Percentiles rank a stretch among this genome's conserved stretches.
These are phyloP conservation scores for Penicillium soppii DNA, from an alignment of 495 filamentous ascomycete genomes.

Conservation along the genomic window DNA sequence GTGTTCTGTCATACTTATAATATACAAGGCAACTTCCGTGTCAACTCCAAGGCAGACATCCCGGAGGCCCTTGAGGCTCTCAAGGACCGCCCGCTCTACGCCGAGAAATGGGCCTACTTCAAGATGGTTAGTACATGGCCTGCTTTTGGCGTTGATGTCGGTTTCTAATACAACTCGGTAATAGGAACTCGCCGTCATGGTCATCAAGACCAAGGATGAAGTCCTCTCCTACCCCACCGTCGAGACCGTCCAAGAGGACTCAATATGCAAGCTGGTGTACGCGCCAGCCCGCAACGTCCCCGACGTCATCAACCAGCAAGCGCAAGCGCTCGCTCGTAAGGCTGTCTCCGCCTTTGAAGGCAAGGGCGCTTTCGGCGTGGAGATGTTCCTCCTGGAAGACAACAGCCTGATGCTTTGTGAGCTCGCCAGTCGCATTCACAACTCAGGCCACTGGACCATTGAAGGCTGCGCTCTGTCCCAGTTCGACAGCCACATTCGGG, in stretches of 20 bases:
- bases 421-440: constrained; percentile 93
- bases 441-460: constrained; percentile 96
- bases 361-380: constrained; percentile 92
- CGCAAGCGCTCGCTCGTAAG: constrained; percentile 73
- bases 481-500: constrained; percentile 84
- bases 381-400: constrained; percentile 90
- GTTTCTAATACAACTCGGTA: not conserved
- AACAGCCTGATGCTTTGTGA: constrained; percentile 80
- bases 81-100: constrained; percentile 73
- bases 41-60: constrained; percentile 67
- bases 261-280: constrained; percentile 91
- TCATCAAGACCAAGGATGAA: constrained; percentile 82
- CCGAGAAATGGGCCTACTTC: constrained; percentile 88
- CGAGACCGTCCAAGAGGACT: constrained; percentile 93
- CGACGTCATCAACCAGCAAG: constrained; percentile 56
- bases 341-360: constrained; percentile 80
- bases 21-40: constrained; percentile 68
- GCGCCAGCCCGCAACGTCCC: constrained; percentile 76
- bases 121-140: constrained; percentile 50
- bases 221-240: constrained; percentile 82
- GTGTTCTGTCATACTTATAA: constrained; percentile 1
- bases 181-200: constrained; percentile 88
- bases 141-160: not conserved
- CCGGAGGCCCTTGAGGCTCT: constrained; percentile 65
- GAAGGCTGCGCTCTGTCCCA: constrained; percentile 90